Evolutionary conservation across 768 basidiomycete species (phyloP), one percentile per base, ranked within the genome.

Genomic region (Boletus subparvulus): DNA sequence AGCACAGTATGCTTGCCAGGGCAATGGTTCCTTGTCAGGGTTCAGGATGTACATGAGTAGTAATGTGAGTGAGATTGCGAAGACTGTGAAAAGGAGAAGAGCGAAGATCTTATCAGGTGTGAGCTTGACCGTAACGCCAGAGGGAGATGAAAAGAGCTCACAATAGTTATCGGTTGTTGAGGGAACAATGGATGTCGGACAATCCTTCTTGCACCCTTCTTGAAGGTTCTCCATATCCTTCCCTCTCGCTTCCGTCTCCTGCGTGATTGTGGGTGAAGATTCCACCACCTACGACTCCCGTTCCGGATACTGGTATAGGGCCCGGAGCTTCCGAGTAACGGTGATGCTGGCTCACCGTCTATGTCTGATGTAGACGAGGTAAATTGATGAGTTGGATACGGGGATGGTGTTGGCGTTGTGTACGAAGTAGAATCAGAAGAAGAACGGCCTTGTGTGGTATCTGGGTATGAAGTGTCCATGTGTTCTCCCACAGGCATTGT

Each of bases 1-100:
- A 24, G 90, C 83, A 74, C 96, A 98, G 70, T 96, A 97, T 21
- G 88, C 85, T 63, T 94, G 85, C 94, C 94, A 98, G 45, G 94
- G 94, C 8, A 97, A 77, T 21, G 94, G 89, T 50, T 90, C 87
- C 72, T 97, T 98, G 80, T 98, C 96, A 55, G 94, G 95, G 70
- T 97, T 95, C 68, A 98, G 82, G 59, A 95, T 82, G 73, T 97
- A 90, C 67, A 94, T 94, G 73, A 98, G 80, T 53, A 92, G 78
- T 57, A 94, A 83, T 32, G 94, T 95, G 64, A 95, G 78, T 58
- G 85, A 85, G 57, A 92, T 85, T 51, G 90, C 90, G 69, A 97
- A 87, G 60, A 86, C 77, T 50, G 87, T 86, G 65, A 96, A 81
- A 52, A 94, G 76, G 58, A 94, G 79, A 64, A 92, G 77, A 30